A percentile compares a stretch with the other conserved stretches of the same genome.
Evolutionary conservation across 371 early-diverging fungal species (phyloP).

Genomic region (Mortierella sp.): DNA sequence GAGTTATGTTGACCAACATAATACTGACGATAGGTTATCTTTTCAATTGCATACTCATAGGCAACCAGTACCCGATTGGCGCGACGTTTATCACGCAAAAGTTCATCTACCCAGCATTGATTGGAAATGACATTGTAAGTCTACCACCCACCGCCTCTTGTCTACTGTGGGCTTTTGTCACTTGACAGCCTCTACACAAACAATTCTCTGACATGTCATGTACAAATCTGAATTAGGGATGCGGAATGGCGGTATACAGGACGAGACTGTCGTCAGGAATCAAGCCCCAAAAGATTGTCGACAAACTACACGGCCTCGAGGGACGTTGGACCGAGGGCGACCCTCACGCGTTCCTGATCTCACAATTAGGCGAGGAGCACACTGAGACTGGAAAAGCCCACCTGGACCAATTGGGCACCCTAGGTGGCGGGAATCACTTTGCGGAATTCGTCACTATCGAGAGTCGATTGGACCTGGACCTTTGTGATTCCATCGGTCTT

Average conservation of each 20-base stretch:
- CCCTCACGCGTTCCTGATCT: conserved; percentile 43
- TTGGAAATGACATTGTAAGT: conserved; percentile 68
- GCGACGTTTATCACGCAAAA: conserved; percentile 61
- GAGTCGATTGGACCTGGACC: conserved; percentile 48
- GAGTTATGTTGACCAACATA: not conserved
- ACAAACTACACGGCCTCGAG: conserved; percentile 56
- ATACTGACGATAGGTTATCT: not conserved
- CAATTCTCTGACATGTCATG: not conserved
- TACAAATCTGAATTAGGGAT: conserved; percentile 40
- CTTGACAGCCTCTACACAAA: not conserved
- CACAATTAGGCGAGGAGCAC: conserved; percentile 33
- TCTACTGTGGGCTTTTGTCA: not conserved
- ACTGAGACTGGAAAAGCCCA: conserved; percentile 43
- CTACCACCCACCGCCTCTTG: no score
- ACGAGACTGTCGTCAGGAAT: conserved; percentile 45
- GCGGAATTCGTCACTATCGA: conserved; percentile 67
- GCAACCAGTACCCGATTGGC: conserved; percentile 59
- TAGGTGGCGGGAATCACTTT: conserved; percentile 74
- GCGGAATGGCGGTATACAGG: conserved; percentile 66
- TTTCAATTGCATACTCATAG: not conserved
- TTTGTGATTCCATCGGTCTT: conserved; percentile 42
- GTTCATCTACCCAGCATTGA: conserved; percentile 64
- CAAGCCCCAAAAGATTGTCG: conserved; percentile 49
- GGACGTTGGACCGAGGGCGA: conserved; percentile 60
- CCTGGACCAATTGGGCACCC: conserved; percentile 62